Percentiles rank a stretch among this genome's conserved stretches.
These are phyloP conservation scores for Coprinopsis cinerea DNA, from an alignment of 768 basidiomycete species.

Conservation along the genomic window DNA sequence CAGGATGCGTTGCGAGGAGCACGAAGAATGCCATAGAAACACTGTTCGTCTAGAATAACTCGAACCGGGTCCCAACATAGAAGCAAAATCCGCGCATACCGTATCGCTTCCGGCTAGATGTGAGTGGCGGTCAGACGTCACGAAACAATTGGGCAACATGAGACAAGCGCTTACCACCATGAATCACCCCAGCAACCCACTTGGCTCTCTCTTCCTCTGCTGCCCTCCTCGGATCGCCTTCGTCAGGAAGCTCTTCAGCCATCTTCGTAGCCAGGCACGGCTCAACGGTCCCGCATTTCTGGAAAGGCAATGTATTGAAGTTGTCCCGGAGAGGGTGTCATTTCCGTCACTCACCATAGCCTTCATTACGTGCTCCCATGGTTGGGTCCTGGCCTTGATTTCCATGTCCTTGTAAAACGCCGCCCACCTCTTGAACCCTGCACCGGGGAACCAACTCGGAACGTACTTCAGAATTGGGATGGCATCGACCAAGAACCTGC, in stretches of 20 bases:
- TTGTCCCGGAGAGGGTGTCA: too few species aligned
- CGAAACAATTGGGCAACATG: too few species aligned
- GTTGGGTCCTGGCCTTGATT: not conserved
- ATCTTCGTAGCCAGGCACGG: too few species aligned
- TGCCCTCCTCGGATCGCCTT: too few species aligned
- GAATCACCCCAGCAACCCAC: too few species aligned
- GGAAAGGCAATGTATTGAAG: too few species aligned
- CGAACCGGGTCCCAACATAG: too few species aligned
- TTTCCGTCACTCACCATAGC: not conserved
- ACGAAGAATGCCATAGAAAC: conserved; percentile 14
- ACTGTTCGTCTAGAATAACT: not conserved
- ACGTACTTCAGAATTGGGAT: conserved; percentile 30
- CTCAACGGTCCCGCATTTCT: too few species aligned
- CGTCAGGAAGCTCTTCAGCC: too few species aligned
- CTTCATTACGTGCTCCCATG: not conserved
- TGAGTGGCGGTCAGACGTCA: too few species aligned
- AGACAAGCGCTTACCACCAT: too few species aligned
- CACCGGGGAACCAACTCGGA: conserved; percentile 44
- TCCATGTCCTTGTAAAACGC: conserved; percentile 19
- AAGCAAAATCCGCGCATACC: not conserved
- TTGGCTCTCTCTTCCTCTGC: too few species aligned
- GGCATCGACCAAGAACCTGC: conserved; percentile 17
- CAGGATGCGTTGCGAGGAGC: conserved; percentile 34
- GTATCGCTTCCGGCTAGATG: not conserved
- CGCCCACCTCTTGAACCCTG: conserved; percentile 38